These are phyloP conservation scores for Cladophialophora psammophila DNA, from an alignment of 2,329 filamentous ascomycete genomes.

Conservation along the genomic window DNA sequence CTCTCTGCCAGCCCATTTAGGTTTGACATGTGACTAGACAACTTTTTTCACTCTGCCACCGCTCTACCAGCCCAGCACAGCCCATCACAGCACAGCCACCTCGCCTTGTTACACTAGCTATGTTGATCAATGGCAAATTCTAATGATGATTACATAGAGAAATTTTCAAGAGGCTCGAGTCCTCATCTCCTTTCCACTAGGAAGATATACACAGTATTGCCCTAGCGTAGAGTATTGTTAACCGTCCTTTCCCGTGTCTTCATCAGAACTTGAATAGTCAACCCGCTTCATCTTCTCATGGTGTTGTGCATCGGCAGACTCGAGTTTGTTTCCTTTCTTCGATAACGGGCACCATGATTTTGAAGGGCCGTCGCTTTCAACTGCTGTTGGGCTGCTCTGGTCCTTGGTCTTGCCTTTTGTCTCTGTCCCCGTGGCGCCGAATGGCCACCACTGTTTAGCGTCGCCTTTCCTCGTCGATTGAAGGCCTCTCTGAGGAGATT, in stretches of 20 bases:
- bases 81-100: too few species aligned
- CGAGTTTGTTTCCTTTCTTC: constrained; percentile 4
- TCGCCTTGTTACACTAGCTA: too few species aligned
- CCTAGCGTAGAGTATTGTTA: neutral
- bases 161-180: too few species aligned
- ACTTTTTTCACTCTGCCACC: too few species aligned
- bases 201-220: too few species aligned
- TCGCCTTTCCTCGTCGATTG: constrained; percentile 4
- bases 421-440: constrained; percentile 1
- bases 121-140: too few species aligned
- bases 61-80: too few species aligned
- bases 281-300: constrained; percentile 1
- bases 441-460: constrained; percentile 9
- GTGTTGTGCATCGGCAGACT: constrained; percentile 5
- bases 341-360: constrained; percentile 11
- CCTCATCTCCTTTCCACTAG: too few species aligned
- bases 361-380: constrained; percentile 4
- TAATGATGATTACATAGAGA: too few species aligned
- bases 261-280: neutral
- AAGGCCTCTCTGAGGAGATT: neutral
- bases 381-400: neutral
- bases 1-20: too few species aligned
- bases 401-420: constrained; percentile 1
- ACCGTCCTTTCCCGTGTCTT: neutral
- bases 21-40: too few species aligned